These are phyloP conservation scores for Acacia pycnantha DNA, from an alignment of 331 rosid species.

Conservation along the genomic window DNA sequence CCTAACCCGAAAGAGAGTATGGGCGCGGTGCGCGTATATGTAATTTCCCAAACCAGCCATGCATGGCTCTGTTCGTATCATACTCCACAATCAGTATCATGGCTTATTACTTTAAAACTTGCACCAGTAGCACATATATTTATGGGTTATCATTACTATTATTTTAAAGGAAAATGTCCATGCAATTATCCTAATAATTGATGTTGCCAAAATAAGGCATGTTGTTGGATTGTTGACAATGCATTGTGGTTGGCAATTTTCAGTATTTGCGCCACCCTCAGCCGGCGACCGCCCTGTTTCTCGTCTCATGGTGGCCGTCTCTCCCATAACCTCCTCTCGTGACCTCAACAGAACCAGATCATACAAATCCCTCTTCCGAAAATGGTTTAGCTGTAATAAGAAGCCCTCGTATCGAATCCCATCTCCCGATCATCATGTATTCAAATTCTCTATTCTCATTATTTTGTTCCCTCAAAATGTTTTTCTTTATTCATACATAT, in stretches of 20 bases:
- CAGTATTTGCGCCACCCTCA: not conserved
- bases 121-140: no score
- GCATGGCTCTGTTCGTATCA: not conserved
- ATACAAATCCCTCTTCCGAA: conserved; percentile 45
- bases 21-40: not conserved
- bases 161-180: not conserved
- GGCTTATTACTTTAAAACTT: no score
- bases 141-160: no score
- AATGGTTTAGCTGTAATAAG: conserved; percentile 35
- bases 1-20: no score
- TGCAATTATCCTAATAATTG: not conserved
- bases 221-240: not conserved
- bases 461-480: not conserved
- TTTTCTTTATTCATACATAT: not conserved
- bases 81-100: no score
- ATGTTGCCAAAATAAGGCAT: not conserved
- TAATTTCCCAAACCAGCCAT: not conserved
- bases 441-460: not conserved
- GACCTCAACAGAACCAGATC: conserved; percentile 35
- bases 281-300: not conserved
- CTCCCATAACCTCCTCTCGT: conserved; percentile 35
- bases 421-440: not conserved
- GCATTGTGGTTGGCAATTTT: not conserved
- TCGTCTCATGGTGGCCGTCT: conserved; percentile 48
- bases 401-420: conserved; percentile 28